Evolutionary conservation across 352 stramenopile genomes (phyloP), one percentile per base, ranked within the genome.

Genomic region (Globisporangium heterothallicum): DNA sequence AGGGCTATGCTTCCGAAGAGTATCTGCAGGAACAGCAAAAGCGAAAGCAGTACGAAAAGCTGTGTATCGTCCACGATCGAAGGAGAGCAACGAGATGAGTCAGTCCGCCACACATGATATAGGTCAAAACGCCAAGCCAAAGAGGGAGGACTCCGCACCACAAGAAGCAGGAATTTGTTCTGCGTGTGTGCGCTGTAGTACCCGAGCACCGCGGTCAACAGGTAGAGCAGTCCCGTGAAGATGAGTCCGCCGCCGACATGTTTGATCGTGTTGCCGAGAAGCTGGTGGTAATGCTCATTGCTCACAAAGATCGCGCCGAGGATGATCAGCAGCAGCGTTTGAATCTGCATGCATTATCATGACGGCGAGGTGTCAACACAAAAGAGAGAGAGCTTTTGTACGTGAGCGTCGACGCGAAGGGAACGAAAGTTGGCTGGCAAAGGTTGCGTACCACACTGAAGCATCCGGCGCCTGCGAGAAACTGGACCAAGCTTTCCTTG

Each of bases 101-200:
- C n/a, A n/a, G n/a, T n/a, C n/a, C n/a, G n/a, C n/a, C n/a, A n/a
- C n/a, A n/a, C n/a, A n/a, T n/a, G n/a, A n/a, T n/a, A n/a, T n/a
- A n/a, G n/a, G n/a, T n/a, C 24, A 14, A 18, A 35, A 26, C 4
- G 19, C 4, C 16, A 30, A 49, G 24, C 4, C 26, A 10, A 18
- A 27, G 13, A 46, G 19, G 3, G 9, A 44, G 5, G 41, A 47
- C 4, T 12, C 6, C 66, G 29, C 54, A 77, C 71, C 49, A 82
- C 29, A 24, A 89, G 60, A 25, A 92, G 56, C 42, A 92, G 65
- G 50, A 72, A 92, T 52, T 92, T 92, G 66, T 92, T 92, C 30
- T 85, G 76, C 29, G 78, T 78, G 21, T 68, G 61, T 19, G 78
- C 71, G 30, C 60, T 85, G 38, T 61, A 68, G 34, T 75, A 84